Conservation (phyloP, 495 filamentous ascomycete genomes). For the Acidomyces sp. region DNA sequence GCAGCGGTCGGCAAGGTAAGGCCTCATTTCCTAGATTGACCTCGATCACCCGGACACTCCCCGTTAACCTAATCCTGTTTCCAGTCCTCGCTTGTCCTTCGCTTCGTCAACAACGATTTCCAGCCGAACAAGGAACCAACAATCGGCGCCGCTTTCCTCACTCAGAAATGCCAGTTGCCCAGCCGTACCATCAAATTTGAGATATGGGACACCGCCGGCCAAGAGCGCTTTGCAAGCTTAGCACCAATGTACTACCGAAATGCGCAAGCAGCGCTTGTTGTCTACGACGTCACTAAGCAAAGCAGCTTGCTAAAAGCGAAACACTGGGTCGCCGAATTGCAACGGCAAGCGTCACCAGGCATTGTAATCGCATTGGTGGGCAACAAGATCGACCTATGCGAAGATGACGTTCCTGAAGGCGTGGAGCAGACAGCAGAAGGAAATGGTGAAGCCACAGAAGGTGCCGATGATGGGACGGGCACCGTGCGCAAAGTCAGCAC, state of each 20-base stretch:
- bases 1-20: slow-evolving; percentile 95
- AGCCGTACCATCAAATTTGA: slow-evolving; percentile 98
- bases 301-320: slow-evolving; percentile 91
- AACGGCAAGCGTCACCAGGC: slow-evolving; percentile 91
- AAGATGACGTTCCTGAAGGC: slow-evolving; percentile 29
- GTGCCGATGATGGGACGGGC: slow-evolving; percentile 28
- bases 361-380: slow-evolving; percentile 97
- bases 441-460: background rate
- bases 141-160: slow-evolving; percentile 96
- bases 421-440: slow-evolving; percentile 21
- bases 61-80: background rate
- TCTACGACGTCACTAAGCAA: slow-evolving; percentile 96
- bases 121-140: slow-evolving; percentile 99
- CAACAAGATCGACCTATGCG: slow-evolving; percentile 80
- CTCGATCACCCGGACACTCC: slow-evolving; percentile 1
- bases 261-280: slow-evolving; percentile 93
- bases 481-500: slow-evolving; percentile 79
- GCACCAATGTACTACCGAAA: slow-evolving; percentile 99
- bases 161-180: slow-evolving; percentile 94
- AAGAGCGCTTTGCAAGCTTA: slow-evolving; percentile 92
- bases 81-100: slow-evolving; percentile 91
- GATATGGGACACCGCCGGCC: slow-evolving; percentile 98
- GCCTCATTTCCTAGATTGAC: background rate
- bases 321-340: slow-evolving; percentile 97
- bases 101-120: slow-evolving; percentile 99